Conservation (phyloP, 1,284 basidiomycete genomes). For the Exobasidium rhododendri region DNA sequence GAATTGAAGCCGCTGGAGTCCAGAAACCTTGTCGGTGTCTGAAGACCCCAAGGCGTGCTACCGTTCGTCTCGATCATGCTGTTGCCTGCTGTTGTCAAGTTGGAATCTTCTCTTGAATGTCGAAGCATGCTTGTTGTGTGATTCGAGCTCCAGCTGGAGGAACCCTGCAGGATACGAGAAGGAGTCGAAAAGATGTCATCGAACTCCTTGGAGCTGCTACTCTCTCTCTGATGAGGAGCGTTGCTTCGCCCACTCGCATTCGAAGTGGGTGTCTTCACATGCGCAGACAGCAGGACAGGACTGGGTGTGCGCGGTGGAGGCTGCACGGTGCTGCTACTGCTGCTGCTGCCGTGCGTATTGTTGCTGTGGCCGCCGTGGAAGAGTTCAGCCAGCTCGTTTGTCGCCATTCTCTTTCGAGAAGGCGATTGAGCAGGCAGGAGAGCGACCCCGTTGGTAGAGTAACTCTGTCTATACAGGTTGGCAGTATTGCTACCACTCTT, state of each 20-base stretch:
- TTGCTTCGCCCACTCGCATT: background rate
- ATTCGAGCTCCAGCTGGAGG: slow-evolving; percentile 22
- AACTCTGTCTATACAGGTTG: background rate
- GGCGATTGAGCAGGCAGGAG: slow-evolving; percentile 21
- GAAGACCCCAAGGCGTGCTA: slow-evolving; percentile 4
- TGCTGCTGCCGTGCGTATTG: background rate
- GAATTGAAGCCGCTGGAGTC: slow-evolving; percentile 1
- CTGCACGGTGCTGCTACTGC: background rate
- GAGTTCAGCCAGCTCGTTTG: slow-evolving; percentile 18
- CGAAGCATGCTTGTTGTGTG: slow-evolving; percentile 13
- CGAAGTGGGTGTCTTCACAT: background rate
- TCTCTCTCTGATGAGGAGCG: slow-evolving; percentile 1
- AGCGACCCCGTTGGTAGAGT: background rate
- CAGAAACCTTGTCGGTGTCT: background rate
- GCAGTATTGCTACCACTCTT: slow-evolving; percentile 23
- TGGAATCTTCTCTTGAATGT: slow-evolving; percentile 2
- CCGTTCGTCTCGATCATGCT: background rate
- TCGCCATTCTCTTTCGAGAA: slow-evolving; percentile 23
- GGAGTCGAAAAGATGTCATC: slow-evolving; percentile 43
- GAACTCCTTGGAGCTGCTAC: slow-evolving; percentile 11
- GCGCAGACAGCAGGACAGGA: slow-evolving; percentile 5
- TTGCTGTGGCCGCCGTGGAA: background rate
- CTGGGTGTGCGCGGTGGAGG: slow-evolving; percentile 11
- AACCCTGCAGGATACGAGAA: slow-evolving; percentile 31
- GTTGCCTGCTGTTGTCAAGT: background rate